Conservation (phyloP, 345 rosid genomes). For the Moringa oleifera region DNA sequence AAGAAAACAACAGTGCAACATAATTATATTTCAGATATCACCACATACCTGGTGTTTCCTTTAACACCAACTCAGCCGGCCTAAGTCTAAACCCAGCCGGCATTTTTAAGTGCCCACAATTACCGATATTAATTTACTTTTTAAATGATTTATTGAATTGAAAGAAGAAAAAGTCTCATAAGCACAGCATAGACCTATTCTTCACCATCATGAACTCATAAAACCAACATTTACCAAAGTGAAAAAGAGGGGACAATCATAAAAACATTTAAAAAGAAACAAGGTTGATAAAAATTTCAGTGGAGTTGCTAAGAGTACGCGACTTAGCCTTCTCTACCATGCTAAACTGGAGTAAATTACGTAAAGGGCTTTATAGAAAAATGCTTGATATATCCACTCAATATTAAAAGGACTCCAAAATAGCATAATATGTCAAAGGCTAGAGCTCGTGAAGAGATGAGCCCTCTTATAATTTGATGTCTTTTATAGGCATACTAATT, state of each 20-base stretch:
- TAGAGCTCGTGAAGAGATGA: neutral
- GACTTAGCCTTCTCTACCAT: too few species aligned
- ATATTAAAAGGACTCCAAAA: too few species aligned
- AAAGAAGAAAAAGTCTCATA: neutral
- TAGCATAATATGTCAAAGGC: neutral
- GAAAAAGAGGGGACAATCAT: too few species aligned
- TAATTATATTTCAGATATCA: constrained; percentile 1
- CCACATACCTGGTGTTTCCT: too few species aligned
- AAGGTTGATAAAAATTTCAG: too few species aligned
- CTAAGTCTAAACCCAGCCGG: too few species aligned
- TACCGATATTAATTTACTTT: too few species aligned
- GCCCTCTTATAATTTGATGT: neutral
- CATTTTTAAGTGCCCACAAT: neutral
- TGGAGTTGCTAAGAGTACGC: too few species aligned
- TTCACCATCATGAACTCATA: neutral
- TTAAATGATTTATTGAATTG: neutral
- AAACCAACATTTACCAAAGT: neutral
- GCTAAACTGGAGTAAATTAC: neutral
- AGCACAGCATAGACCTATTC: neutral
- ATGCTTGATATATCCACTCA: neutral
- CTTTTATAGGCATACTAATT: neutral
- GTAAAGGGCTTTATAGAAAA: neutral
- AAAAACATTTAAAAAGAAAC: too few species aligned
- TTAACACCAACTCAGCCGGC: too few species aligned
- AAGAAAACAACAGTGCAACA: too few species aligned